These are phyloP conservation scores for Puccinia triticina DNA, from an alignment of 1,284 basidiomycete genomes.

Conservation along the genomic window DNA sequence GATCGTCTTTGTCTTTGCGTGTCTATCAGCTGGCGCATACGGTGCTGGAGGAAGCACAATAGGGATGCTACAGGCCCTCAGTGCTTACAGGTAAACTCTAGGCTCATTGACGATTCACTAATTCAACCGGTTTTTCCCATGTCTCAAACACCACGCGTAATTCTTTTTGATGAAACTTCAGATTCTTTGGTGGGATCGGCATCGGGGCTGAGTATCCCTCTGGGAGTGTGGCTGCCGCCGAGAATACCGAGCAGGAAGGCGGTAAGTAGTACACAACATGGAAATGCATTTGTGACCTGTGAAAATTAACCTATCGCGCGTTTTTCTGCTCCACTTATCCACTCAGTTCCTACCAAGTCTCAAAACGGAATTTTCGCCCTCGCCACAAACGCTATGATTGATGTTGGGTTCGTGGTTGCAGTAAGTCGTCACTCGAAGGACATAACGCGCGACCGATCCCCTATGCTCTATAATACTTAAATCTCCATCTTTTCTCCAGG, in stretches of 20 bases:
- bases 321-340: conserved; percentile 62
- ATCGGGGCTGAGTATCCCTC: conserved; percentile 88
- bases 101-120: conserved; percentile 62
- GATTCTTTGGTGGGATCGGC: conserved; percentile 59
- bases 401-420: conserved; percentile 80
- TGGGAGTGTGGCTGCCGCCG: conserved; percentile 86
- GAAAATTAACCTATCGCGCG: conserved; percentile 42
- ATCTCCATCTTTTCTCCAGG: background rate
- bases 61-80: conserved; percentile 76
- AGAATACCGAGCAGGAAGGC: conserved; percentile 76
- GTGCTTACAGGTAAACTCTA: conserved; percentile 71
- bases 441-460: background rate
- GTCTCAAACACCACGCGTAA: background rate
- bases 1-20: conserved; percentile 78
- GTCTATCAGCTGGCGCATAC: conserved; percentile 77
- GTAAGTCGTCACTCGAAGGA: conserved; percentile 58
- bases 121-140: conserved; percentile 64
- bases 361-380: conserved; percentile 41
- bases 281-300: background rate
- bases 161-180: background rate
- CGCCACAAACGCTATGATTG: conserved; percentile 74
- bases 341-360: conserved; percentile 59
- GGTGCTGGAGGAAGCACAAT: conserved; percentile 73
- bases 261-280: background rate
- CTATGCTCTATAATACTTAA: background rate